A percentile compares a stretch with the other conserved stretches of the same genome.
These are phyloP conservation scores for Sugiyamaella xylanicola DNA, from an alignment of 1,139 yeast species.

Conservation along the genomic window DNA sequence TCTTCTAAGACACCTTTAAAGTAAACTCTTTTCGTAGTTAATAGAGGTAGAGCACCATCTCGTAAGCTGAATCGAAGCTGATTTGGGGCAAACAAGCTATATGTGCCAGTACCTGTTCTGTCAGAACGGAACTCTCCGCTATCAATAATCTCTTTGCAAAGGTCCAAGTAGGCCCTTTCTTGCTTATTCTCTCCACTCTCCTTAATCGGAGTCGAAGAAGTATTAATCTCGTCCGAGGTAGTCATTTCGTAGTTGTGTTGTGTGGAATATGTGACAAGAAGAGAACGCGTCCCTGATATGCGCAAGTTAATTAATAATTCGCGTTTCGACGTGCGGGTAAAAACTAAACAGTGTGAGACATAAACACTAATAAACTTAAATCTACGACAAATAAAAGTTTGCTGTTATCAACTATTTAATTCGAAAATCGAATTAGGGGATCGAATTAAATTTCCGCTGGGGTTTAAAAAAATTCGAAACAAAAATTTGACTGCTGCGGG, in stretches of 20 bases:
- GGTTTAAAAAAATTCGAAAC: too few species aligned
- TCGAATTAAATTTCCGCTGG: too few species aligned
- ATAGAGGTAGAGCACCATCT: constrained; percentile 74
- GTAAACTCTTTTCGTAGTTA: constrained; percentile 92
- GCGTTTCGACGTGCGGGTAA: too few species aligned
- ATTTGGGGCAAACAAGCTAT: constrained; percentile 90
- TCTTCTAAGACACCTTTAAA: constrained; percentile 88
- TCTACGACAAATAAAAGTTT: too few species aligned
- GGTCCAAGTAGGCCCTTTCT: constrained; percentile 84
- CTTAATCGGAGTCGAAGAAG: neutral
- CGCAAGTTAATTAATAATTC: too few species aligned
- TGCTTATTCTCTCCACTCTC: constrained; percentile 41
- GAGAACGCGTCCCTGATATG: too few species aligned
- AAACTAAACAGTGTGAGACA: too few species aligned
- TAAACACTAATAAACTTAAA: too few species aligned
- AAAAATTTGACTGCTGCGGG: constrained; percentile 16
- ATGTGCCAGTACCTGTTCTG: constrained; percentile 96
- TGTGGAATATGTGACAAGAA: too few species aligned
- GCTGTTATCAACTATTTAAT: too few species aligned
- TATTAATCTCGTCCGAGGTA: neutral
- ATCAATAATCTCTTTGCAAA: constrained; percentile 72
- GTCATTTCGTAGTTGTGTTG: neutral
- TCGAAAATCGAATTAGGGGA: too few species aligned
- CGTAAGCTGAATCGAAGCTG: constrained; percentile 81
- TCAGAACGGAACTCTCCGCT: constrained; percentile 92